phyloP scores from a whole-genome alignment of 2,329 filamentous ascomycete species.

The Hypocreales sp. region DNA sequence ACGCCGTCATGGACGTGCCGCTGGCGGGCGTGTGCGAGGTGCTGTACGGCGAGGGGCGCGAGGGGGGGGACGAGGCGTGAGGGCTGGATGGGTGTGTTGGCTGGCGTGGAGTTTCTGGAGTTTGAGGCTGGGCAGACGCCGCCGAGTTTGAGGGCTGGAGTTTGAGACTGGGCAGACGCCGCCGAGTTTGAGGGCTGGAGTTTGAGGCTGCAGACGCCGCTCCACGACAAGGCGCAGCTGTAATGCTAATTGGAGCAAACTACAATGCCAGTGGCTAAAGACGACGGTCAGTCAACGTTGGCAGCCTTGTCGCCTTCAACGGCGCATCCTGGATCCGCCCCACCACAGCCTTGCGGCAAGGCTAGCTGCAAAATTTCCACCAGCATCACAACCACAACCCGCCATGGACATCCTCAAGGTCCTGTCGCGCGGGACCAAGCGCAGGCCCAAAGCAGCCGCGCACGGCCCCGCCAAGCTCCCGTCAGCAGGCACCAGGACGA shows the following conservation, averaged over 20 bases:
- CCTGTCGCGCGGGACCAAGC: conserved; percentile 54
- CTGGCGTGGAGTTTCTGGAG: background rate
- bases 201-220: no score
- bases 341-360: conserved; percentile 9
- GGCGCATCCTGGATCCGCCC: conserved; percentile 2
- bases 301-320: no score
- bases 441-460: conserved; percentile 22
- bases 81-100: conserved; percentile 6
- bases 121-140: no score
- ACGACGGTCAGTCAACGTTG: no score
- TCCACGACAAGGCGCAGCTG: no score
- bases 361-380: conserved; percentile 8
- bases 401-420: conserved; percentile 60
- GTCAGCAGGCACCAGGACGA: conserved; percentile 46
- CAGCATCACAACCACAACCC: no score
- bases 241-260: no score
- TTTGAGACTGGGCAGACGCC: no score
- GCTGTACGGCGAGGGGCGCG: conserved; percentile 54
- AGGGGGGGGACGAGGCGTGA: conserved; percentile 12
- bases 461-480: conserved; percentile 32
- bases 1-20: conserved; percentile 94
- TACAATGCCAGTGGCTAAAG: no score
- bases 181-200: no score
- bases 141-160: no score
- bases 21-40: conserved; percentile 91